Evolutionary conservation across 2,329 filamentous ascomycete genomes (phyloP).

Genomic region (Trichoderma sp.): DNA sequence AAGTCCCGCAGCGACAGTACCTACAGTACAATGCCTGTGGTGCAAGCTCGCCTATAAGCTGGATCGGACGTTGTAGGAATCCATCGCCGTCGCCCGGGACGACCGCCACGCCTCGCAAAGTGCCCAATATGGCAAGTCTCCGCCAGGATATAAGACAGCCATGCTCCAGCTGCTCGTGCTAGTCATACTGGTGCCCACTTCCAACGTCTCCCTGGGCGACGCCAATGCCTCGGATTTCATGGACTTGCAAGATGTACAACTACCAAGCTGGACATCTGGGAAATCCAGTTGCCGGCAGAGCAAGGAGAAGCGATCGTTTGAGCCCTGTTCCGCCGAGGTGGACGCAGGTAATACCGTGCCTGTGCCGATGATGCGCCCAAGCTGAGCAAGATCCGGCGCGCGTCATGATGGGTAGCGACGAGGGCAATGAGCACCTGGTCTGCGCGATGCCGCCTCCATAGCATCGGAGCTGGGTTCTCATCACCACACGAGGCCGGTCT

Average conservation of each 20-base stretch:
- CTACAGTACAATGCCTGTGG: not conserved
- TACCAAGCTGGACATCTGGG: not conserved
- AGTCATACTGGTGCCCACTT: constrained; percentile 11
- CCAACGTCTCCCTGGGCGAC: not conserved
- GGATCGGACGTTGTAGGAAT: constrained; percentile 24
- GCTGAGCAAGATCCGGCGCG: constrained; percentile 17
- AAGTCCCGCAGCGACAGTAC: not conserved
- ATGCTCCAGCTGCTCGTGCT: constrained; percentile 5
- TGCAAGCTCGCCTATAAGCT: constrained; percentile 5
- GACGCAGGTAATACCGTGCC: constrained; percentile 3
- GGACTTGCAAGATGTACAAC: not conserved
- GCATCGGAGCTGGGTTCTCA: constrained; percentile 34
- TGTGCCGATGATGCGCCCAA: not conserved
- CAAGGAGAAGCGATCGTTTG: not conserved
- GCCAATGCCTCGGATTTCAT: not conserved
- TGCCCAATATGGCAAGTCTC: constrained; percentile 19
- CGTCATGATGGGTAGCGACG: constrained; percentile 28
- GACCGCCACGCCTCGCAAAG: constrained; percentile 1
- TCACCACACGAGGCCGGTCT: constrained; percentile 13
- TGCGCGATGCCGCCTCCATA: constrained; percentile 39
- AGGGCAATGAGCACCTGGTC: constrained; percentile 35
- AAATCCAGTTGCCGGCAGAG: not conserved
- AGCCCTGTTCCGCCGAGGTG: constrained; percentile 9
- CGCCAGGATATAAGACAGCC: constrained; percentile 11
- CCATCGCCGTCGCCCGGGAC: constrained; percentile 7